phyloP scores from a whole-genome alignment of 768 basidiomycete species.

The Hirschioporus abietinus region DNA sequence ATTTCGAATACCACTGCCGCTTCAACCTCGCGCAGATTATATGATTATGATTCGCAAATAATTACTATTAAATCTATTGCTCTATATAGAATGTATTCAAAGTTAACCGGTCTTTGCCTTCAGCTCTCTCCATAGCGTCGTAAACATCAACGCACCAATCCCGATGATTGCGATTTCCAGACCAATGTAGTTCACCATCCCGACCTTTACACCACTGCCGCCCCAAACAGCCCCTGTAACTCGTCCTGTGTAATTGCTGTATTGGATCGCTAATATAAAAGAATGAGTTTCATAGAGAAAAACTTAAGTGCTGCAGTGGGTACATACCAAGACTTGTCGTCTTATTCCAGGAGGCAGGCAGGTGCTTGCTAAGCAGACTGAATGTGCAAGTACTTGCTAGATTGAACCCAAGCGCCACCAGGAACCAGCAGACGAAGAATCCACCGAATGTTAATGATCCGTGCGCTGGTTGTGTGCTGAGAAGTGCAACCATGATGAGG shows the following conservation, averaged over 20 bases:
- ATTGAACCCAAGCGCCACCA: conserved; percentile 68
- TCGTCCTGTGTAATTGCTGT: conserved; percentile 63
- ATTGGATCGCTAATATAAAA: conserved; percentile 42
- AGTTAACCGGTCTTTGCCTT: conserved; percentile 57
- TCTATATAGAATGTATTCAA: not conserved
- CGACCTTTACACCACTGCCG: conserved; percentile 51
- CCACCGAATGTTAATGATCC: conserved; percentile 22
- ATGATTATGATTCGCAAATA: too few relatives aligned
- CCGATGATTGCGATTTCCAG: conserved; percentile 57
- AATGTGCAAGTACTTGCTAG: conserved; percentile 65
- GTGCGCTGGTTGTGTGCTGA: conserved; percentile 23
- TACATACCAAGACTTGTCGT: conserved; percentile 40
- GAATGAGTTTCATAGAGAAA: not conserved
- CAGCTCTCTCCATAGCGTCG: conserved; percentile 53
- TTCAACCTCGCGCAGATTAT: too few relatives aligned
- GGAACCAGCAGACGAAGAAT: conserved; percentile 48
- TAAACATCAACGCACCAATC: conserved; percentile 49
- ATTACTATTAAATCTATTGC: not conserved
- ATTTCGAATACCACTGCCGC: too few relatives aligned
- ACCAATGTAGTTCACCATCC: conserved; percentile 56
- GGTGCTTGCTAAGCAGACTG: conserved; percentile 62
- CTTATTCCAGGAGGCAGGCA: conserved; percentile 57
- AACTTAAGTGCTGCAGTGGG: too few relatives aligned
- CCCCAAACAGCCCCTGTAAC: conserved; percentile 66
- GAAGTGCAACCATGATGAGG: conserved; percentile 42